Evolutionary conservation across 1,284 basidiomycete species (phyloP), one percentile per base, ranked within the genome.

Genomic region (Ganoderma lucidum): DNA sequence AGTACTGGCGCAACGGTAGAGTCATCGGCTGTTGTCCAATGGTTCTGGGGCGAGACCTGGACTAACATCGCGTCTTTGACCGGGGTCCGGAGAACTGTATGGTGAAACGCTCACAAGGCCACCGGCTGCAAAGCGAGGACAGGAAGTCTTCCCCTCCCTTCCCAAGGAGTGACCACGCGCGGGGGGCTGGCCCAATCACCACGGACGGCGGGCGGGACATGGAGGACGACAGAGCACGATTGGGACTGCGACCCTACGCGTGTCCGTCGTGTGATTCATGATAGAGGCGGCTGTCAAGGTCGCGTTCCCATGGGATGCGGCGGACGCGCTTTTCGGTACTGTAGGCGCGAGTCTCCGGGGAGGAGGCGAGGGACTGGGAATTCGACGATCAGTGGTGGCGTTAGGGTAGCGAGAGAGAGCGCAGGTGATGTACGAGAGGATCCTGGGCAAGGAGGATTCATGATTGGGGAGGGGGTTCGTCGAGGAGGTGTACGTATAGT

Each of bases 201-300:
- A 65, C 65, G 60, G 61, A 28, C 71, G 53, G 62, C 59, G 67
- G 71, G 67, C 69, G 66, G 69, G 68, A 51, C 61, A 42, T 64
- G 64, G 72, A 67, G 68, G 70, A 71, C 72, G 72, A 69, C 68
- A 59, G 72, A 67, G 67, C 72, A 69, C 72, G 72, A 69, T 65
- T 58, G 45, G 30, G 62, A 32, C 42, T 65, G 42, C 59, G 39
- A 56, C 23, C 41, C 39, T 63, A 68, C 72, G 70, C 72, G 72
- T 73, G 72, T 58, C 37, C 62, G 68, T 70, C 72, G 68, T 71
- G 72, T 73, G 72, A 73, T 73, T 48, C 58, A 55, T 39, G 53
- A 53, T 63, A 35, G 72, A 67, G 72, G 72, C 72, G 72, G 69
- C 72, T 73, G 72, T 68, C 70, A 69, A 56, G 23, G 62, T 53